Evolutionary conservation across 768 basidiomycete genomes (phyloP), one percentile per base, ranked within the genome.

Genomic region (Udeniomyces megalosporus): DNA sequence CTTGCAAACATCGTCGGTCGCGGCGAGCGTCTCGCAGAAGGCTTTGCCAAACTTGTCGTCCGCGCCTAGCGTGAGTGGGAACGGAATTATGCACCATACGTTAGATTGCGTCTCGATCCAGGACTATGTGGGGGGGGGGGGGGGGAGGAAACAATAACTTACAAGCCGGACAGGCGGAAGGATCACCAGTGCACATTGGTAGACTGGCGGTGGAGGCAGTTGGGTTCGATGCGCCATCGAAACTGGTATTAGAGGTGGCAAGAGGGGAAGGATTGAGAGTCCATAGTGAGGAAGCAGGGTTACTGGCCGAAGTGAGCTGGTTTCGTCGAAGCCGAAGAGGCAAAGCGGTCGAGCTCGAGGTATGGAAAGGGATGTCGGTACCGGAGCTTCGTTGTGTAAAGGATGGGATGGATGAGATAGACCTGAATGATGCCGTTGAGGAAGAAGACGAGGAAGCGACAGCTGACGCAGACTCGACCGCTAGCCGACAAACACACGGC

Each of bases 21-120:
- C 60, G 22, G 35, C 55, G n/a, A 91, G 80, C 24, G 85, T 86
- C 44, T 78, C 78, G 71, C 89, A 92, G 72, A 92, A 92, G 5
- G 87, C 88, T 69, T 85, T 84, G 11, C 88, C 88, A 67, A 91
- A 91, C 24, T 79, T 78, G 71, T 91, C 89, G 68, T 86, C 84
- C 4, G 83, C 84, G n/a, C n/a, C n/a, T n/a, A n/a, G n/a, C n/a
- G n/a, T n/a, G n/a, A n/a, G n/a, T n/a, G n/a, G n/a, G n/a, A n/a
- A n/a, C n/a, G n/a, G n/a, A n/a, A n/a, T n/a, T n/a, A n/a, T n/a
- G n/a, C n/a, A n/a, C n/a, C n/a, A n/a, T n/a, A n/a, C n/a, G n/a
- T n/a, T n/a, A n/a, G n/a, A n/a, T n/a, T n/a, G n/a, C n/a, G n/a
- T n/a, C n/a, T n/a, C n/a, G n/a, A n/a, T n/a, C n/a, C n/a, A n/a